A percentile compares a stretch with the other conserved stretches of the same genome.
phyloP scores from a whole-genome alignment of 345 rosid species.

The Linum lewisii region DNA sequence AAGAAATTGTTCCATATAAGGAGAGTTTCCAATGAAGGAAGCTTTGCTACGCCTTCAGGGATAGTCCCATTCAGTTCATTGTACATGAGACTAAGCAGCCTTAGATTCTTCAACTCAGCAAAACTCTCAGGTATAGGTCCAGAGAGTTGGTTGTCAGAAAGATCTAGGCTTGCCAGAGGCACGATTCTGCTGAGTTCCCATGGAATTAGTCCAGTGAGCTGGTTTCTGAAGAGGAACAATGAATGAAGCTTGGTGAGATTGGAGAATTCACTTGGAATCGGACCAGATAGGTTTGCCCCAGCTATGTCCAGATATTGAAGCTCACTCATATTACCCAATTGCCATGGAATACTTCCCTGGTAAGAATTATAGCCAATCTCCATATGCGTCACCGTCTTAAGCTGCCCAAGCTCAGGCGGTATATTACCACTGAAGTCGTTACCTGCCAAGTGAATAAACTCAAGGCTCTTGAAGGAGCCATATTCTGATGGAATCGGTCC shows the following conservation, averaged over 20 bases:
- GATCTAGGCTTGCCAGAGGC: constrained; percentile 65
- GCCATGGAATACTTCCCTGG: constrained; percentile 66
- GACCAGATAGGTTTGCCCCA: constrained; percentile 69
- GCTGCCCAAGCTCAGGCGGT: constrained; percentile 62
- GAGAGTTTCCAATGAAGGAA: constrained; percentile 70
- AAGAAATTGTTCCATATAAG: constrained; percentile 83
- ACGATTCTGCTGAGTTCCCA: constrained; percentile 51
- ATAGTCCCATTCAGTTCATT: constrained; percentile 80
- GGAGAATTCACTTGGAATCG: constrained; percentile 55
- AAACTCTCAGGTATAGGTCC: constrained; percentile 80
- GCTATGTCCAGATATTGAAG: constrained; percentile 83
- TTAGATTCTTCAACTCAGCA: constrained; percentile 56
- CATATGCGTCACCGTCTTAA: constrained; percentile 64
- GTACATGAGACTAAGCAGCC: constrained; percentile 68
- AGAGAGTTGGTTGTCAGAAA: constrained; percentile 64
- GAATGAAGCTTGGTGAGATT: constrained; percentile 80
- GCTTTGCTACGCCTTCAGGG: constrained; percentile 58
- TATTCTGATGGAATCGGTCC: constrained; percentile 70
- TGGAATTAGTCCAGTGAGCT: constrained; percentile 53
- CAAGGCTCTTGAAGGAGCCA: constrained; percentile 59
- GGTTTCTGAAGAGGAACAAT: constrained; percentile 76
- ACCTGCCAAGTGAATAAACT: constrained; percentile 78
- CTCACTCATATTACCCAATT: constrained; percentile 65
- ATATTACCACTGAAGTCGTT: constrained; percentile 52
- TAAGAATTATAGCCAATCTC: constrained; percentile 92